Percentiles rank a stretch among this genome's conserved stretches.
phyloP scores from a whole-genome alignment of 306 rosid species.

The Abrus precatorius region DNA sequence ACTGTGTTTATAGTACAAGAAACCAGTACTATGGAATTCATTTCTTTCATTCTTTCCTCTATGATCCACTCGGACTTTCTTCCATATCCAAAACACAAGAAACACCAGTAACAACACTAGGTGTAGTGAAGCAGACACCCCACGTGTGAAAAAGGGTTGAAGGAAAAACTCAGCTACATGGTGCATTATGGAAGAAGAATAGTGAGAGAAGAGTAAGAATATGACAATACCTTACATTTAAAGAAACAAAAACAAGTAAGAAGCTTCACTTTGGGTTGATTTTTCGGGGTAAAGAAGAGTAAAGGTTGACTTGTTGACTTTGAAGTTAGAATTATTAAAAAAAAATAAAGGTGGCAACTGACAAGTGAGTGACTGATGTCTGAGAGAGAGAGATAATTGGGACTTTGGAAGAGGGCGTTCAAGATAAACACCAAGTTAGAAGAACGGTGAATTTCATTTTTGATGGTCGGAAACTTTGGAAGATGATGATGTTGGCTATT shows the following conservation, averaged over 20 bases:
- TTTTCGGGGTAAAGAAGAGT: neutral
- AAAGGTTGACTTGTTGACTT: conserved; percentile 21
- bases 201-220: conserved; percentile 39
- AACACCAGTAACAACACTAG: conserved; percentile 52
- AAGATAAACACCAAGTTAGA: neutral
- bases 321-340: neutral
- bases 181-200: conserved; percentile 26
- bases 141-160: conserved; percentile 56
- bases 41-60: conserved; percentile 43
- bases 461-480: neutral
- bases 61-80: conserved; percentile 41
- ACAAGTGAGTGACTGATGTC: neutral
- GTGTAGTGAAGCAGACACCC: conserved; percentile 62
- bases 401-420: neutral
- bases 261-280: conserved; percentile 40
- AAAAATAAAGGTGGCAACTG: neutral
- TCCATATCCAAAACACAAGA: conserved; percentile 56
- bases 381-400: neutral
- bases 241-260: conserved; percentile 8
- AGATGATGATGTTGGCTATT: neutral
- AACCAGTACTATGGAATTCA: conserved; percentile 30
- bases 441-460: neutral
- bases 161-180: conserved; percentile 50
- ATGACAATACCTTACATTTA: conserved; percentile 1
- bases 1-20: conserved; percentile 42